Conservation (phyloP, 352 stramenopile genomes). For the Plasmopara viticola region DNA sequence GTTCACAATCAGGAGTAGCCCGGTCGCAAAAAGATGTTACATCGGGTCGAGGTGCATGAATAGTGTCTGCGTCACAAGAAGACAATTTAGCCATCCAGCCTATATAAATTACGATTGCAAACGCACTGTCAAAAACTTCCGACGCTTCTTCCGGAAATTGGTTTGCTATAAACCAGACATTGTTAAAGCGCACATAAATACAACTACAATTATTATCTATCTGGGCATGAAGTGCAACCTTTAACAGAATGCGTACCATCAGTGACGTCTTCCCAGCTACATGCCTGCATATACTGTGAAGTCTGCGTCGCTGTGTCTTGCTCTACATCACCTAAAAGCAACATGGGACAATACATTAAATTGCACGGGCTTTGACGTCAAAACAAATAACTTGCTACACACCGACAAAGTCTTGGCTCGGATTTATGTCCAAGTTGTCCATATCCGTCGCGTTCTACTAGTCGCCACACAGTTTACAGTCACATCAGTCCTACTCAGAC, state of each 20-base stretch:
- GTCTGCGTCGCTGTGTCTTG: constrained; percentile 12
- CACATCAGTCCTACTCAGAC: constrained; percentile 2
- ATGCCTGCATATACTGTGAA: constrained; percentile 26
- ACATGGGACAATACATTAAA: not conserved
- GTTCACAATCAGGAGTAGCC: constrained; percentile 1
- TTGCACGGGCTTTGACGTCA: not conserved
- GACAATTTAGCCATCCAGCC: not conserved
- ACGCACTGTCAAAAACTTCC: constrained; percentile 67
- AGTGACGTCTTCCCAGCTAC: constrained; percentile 29
- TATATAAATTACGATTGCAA: constrained; percentile 9
- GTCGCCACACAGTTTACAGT: not conserved
- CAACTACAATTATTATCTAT: not conserved
- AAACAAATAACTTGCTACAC: not conserved
- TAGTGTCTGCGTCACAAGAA: constrained; percentile 34
- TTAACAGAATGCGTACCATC: constrained; percentile 19
- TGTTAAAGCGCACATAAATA: constrained; percentile 7
- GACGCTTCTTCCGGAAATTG: constrained; percentile 52
- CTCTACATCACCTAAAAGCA: constrained; percentile 14
- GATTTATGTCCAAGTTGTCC: constrained; percentile 51
- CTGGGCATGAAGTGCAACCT: constrained; percentile 1
- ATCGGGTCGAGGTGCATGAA: constrained; percentile 35
- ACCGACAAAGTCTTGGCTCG: constrained; percentile 61
- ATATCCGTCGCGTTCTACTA: constrained; percentile 45
- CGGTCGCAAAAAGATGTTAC: constrained; percentile 5
- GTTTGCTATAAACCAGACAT: constrained; percentile 20